Base-by-base conservation (phyloP, 208 protist species). In the Acanthamoeba healyi region DNA sequence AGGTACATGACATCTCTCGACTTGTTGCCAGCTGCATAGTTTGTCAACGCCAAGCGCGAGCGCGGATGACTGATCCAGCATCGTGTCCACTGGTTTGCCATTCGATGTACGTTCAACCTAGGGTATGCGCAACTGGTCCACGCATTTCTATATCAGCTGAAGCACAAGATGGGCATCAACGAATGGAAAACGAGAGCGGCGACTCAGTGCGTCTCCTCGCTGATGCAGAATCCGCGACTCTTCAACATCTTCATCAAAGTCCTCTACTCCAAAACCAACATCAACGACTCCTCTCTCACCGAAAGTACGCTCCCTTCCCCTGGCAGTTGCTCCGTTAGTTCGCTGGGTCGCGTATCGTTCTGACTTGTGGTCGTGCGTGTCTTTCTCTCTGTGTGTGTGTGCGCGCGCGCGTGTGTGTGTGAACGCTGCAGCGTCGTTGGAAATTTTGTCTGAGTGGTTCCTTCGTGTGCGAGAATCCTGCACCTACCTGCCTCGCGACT, bases 371-470 rank as follows among this genome's bases (percentile, higher is more conserved):
- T n/a, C n/a, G n/a, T n/a, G n/a, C n/a, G n/a, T n/a, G n/a, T n/a
- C n/a, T n/a, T n/a, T n/a, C n/a, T n/a, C n/a, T n/a, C n/a, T n/a
- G n/a, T n/a, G n/a, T n/a, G n/a, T n/a, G n/a, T n/a, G n/a, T n/a
- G n/a, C n/a, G n/a, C n/a, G n/a, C n/a, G n/a, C n/a, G n/a, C n/a
- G n/a, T n/a, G n/a, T n/a, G n/a, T n/a, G n/a, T n/a, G n/a, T n/a
- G n/a, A n/a, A n/a, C n/a, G n/a, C 26, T 32, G 49, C 32, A 91
- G 84, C 84, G 6, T 61, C 84, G 14, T 17, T 91, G 49, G 84
- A 91, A 49, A 91, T 91, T 44, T 70, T 91, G 84, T 54, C 38
- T 15, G 84, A 91, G 36, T 91, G 84, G 84, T 91, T 91, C 22
- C 22, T 29, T 17, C 32, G 51, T 19, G 58, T 91, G 24, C 32